Conservation (phyloP, 495 filamentous ascomycete genomes). For the Barbatosphaeria neglecta region DNA sequence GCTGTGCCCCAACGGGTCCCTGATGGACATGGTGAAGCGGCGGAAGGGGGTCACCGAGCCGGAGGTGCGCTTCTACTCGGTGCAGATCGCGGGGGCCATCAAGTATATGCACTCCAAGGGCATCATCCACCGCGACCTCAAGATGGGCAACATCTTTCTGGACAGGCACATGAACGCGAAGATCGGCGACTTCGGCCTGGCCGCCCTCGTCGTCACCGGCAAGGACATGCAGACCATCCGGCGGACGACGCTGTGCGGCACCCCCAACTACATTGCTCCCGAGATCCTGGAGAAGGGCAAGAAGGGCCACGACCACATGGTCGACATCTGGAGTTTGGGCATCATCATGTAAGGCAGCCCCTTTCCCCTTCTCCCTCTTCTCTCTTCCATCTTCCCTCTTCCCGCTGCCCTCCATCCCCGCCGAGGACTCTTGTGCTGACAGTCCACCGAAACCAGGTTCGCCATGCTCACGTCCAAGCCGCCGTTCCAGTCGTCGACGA, state of each 20-base stretch:
- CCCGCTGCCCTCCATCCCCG: too few species aligned
- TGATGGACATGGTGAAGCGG: conserved; percentile 95
- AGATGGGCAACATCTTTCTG: conserved; percentile 96
- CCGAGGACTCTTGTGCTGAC: too few species aligned
- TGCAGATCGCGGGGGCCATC: conserved; percentile 90
- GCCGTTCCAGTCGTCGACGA: conserved; percentile 76
- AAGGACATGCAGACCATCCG: conserved; percentile 65
- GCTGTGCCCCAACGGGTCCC: conserved; percentile 87
- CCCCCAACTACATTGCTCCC: conserved; percentile 96
- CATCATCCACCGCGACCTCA: conserved; percentile 92
- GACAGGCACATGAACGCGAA: conserved; percentile 96
- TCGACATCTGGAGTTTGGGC: conserved; percentile 95
- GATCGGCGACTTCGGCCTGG: conserved; percentile 92
- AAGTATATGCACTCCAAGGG: conserved; percentile 93
- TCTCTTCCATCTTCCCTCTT: too few species aligned
- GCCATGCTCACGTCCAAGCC: conserved; percentile 85
- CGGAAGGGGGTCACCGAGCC: conserved; percentile 77
- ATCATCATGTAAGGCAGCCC: conserved; percentile 92
- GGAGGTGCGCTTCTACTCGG: conserved; percentile 80
- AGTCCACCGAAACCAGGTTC: conserved; percentile 51
- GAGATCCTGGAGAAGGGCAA: conserved; percentile 82
- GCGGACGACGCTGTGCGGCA: conserved; percentile 88
- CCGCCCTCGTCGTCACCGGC: conserved; percentile 79
- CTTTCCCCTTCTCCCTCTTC: too few species aligned
- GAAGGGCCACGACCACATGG: conserved; percentile 76